Conservation (phyloP, 2,329 filamentous ascomycete genomes). For the Neocucurbitaria cava region DNA sequence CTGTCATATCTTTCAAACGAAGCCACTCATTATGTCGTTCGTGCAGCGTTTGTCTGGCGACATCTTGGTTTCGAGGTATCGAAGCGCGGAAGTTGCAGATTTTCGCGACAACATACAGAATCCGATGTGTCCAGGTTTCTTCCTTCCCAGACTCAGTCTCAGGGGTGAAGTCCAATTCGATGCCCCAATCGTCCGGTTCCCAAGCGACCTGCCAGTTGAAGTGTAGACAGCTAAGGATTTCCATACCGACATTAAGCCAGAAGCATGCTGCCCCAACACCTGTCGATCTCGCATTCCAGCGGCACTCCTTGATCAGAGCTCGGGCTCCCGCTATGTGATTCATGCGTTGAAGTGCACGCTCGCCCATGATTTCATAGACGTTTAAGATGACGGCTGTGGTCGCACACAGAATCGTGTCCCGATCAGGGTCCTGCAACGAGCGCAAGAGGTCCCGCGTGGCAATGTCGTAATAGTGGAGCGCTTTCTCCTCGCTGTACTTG, state of each 20-base stretch:
- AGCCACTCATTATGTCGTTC: conserved; percentile 78
- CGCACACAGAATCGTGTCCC: conserved; percentile 83
- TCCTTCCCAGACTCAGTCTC: conserved; percentile 69
- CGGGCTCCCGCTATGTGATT: conserved; percentile 86
- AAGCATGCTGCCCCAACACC: conserved; percentile 89
- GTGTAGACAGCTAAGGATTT: conserved; percentile 85
- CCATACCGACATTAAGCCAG: conserved; percentile 91
- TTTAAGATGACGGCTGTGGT: conserved; percentile 88
- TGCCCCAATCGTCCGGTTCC: conserved; percentile 89
- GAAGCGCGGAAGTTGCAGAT: conserved; percentile 83
- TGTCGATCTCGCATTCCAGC: conserved; percentile 80
- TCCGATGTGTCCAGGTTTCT: conserved; percentile 86
- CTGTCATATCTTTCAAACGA: conserved; percentile 78
- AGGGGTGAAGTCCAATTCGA: conserved; percentile 76
- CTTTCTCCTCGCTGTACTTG: conserved; percentile 76
- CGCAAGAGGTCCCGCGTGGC: conserved; percentile 80
- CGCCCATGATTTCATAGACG: conserved; percentile 92
- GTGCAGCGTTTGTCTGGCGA: conserved; percentile 66
- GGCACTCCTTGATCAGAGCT: conserved; percentile 86
- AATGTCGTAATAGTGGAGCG: conserved; percentile 82
- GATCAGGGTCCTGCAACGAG: conserved; percentile 81
- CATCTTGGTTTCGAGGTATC: conserved; percentile 66
- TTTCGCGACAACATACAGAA: conserved; percentile 87
- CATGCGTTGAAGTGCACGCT: conserved; percentile 79
- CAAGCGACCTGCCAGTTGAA: conserved; percentile 88